Evolutionary conservation across 1,284 basidiomycete genomes (phyloP), one percentile per base, ranked within the genome.

Genomic region (Ceratobasidium sp.): DNA sequence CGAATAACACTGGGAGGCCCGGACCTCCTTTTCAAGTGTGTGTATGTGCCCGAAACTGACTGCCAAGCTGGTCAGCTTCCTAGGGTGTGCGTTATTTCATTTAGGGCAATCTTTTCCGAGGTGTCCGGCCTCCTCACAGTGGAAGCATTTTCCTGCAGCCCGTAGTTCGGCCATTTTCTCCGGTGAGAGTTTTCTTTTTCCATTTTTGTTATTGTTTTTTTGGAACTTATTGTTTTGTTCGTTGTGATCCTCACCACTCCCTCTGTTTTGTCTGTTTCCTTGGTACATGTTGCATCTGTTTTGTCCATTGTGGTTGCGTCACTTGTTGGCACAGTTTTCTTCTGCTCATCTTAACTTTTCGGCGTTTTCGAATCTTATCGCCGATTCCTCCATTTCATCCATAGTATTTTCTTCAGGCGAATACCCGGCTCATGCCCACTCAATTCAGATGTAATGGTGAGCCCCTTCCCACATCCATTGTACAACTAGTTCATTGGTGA

Each of bases 391-490:
- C 3, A 71, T 25, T 0, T 46, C 56, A 3, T 29, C 27, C 1
- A 70, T 21, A 1, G 50, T 30, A 25, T 44, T 49, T 1, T 27
- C 39, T 30, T 73, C 69, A 0, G 56, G 27, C n/a, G 50, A 46
- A 11, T 64, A 29, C 0, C 72, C 69, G 2, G 39, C 52, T 19
- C 56, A 44, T 8, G 53, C 27, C 66, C 64, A 70, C 33, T 67
- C 42, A 2, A 71, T 44, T 7, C 56, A 29, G 2, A 72, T 14
- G 44, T 71, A 70, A 1, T 6, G 8, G 9, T 47, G 47, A 1
- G 58, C 44, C 9, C 71, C 66, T 9, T 69, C 56, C 71, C 66
- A 72, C 1, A 68, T 56, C 39, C 56, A 46, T 6, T 52, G 21
- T 52, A 23, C 50, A 8, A 69, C 14, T 8, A 58, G 46, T 1